phyloP scores from a whole-genome alignment of 139 green algal species.

The Ulvella scutata region DNA sequence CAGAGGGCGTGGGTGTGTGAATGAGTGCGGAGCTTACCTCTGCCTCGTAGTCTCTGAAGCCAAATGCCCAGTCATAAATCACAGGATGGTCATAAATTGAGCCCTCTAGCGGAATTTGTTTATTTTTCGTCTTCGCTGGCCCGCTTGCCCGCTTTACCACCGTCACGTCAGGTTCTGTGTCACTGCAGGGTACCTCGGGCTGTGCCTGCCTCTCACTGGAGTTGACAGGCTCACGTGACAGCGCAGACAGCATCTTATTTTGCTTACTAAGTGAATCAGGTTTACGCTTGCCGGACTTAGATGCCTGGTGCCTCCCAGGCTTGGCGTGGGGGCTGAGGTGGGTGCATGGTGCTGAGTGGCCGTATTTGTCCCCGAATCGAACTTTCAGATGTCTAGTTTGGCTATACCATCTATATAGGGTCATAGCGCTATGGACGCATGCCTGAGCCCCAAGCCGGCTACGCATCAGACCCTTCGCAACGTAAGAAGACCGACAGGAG shows the following conservation, averaged over 20 bases:
- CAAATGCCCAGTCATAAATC: constrained; percentile 37
- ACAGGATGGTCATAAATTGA: constrained; percentile 27
- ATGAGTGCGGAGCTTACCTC: constrained; percentile 15
- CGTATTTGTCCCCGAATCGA: no score
- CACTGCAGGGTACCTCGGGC: neutral
- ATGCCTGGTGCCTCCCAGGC: no score
- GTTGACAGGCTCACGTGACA: neutral
- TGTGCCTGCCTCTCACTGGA: neutral
- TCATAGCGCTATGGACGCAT: no score
- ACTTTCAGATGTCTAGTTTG: no score
- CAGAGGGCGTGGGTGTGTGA: neutral
- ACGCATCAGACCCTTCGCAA: no score
- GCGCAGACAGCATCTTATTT: neutral
- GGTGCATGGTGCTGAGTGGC: no score
- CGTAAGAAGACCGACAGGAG: no score
- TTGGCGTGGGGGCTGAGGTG: no score
- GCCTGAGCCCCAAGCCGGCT: no score
- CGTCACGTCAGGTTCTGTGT: neutral
- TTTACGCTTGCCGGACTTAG: no score
- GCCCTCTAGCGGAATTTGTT: neutral
- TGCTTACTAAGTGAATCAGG: neutral
- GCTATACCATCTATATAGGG: no score
- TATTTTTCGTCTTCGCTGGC: neutral
- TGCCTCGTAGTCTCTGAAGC: constrained; percentile 26
- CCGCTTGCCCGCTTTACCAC: neutral